Percentiles rank a stretch among this genome's conserved stretches.
phyloP scores from a whole-genome alignment of 352 stramenopile genomes.

The Globisporangium okanoganense region DNA sequence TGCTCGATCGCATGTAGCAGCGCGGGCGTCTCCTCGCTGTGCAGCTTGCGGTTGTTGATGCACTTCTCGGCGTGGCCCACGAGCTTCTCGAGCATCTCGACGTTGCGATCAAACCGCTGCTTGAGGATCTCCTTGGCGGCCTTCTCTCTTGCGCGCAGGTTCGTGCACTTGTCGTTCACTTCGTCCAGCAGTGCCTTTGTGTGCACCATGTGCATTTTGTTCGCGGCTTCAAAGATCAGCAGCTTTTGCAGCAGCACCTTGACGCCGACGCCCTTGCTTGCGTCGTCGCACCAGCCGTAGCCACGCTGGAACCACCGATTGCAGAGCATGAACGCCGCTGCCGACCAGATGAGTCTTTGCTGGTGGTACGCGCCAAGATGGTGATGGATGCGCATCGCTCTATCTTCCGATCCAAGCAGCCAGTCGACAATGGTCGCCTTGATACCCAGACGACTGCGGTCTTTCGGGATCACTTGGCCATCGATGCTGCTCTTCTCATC shows the following conservation, averaged over 20 bases:
- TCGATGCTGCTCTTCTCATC: conserved; percentile 35
- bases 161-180: conserved; percentile 59
- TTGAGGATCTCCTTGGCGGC: conserved; percentile 38
- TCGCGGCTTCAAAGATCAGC: conserved; percentile 53
- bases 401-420: conserved; percentile 55
- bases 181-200: conserved; percentile 54
- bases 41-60: conserved; percentile 75
- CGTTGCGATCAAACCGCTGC: conserved; percentile 35
- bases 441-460: conserved; percentile 34
- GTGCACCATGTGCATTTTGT: conserved; percentile 80
- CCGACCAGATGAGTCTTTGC: conserved; percentile 52
- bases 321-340: conserved; percentile 50
- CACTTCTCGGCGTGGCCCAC: conserved; percentile 52
- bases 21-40: conserved; percentile 57
- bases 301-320: conserved; percentile 65
- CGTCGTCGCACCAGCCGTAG: conserved; percentile 60
- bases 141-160: conserved; percentile 39
- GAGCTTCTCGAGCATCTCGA: conserved; percentile 44
- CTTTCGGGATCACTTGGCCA: conserved; percentile 41
- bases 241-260: conserved; percentile 54
- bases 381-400: conserved; percentile 38
- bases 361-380: conserved; percentile 41
- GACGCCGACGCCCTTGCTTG: conserved; percentile 53
- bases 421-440: conserved; percentile 53
- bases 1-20: conserved; percentile 64